Percentiles rank a stretch among this genome's conserved stretches.
These are phyloP conservation scores for Apiotrichum domesticum DNA, from an alignment of 1,284 basidiomycete species.

Conservation along the genomic window DNA sequence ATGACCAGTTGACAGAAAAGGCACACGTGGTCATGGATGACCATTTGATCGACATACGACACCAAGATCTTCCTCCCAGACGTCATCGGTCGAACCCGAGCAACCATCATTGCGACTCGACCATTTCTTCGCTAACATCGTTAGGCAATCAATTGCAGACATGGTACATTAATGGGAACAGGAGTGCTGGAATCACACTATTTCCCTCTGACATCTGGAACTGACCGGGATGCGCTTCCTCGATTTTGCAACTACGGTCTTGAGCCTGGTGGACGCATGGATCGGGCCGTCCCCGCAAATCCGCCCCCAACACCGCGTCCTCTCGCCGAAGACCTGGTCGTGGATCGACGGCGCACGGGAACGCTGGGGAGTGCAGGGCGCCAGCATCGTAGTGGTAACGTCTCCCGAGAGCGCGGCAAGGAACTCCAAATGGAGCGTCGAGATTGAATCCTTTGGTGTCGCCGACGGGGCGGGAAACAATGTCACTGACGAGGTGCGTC, in stretches of 20 bases:
- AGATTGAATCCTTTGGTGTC: background rate
- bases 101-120: no score
- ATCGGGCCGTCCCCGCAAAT: background rate
- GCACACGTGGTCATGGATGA: no score
- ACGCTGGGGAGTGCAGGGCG: conserved; percentile 7
- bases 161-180: no score
- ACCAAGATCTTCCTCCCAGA: no score
- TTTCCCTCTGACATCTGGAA: no score
- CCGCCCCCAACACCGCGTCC: background rate
- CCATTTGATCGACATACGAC: no score
- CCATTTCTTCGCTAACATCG: no score
- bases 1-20: no score
- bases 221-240: no score
- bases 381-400: background rate
- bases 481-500: background rate
- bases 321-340: background rate
- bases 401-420: background rate
- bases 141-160: no score
- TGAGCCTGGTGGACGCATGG: background rate
- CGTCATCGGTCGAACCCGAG: no score
- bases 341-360: background rate
- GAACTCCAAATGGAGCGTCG: background rate
- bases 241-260: background rate
- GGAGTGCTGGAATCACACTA: no score
- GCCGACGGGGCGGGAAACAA: background rate